Conservation (phyloP, 441 rosid species). For the Adansonia grandidieri region DNA sequence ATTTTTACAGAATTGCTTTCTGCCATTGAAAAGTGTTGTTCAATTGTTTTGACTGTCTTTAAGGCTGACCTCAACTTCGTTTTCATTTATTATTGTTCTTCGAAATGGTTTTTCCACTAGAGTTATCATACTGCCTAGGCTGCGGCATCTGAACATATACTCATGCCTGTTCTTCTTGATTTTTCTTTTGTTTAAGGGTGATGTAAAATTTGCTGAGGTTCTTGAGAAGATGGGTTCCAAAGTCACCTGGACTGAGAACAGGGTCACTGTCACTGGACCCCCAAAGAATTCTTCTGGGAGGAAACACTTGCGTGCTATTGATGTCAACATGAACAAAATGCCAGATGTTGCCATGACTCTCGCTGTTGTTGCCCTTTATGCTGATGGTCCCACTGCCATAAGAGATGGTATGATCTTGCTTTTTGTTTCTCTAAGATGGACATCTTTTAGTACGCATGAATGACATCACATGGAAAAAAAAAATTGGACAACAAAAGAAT, state of each 20-base stretch:
- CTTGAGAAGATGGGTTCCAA: constrained; percentile 94
- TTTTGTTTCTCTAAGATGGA: too few relatives aligned
- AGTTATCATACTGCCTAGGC: background rate
- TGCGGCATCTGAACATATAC: constrained; percentile 17
- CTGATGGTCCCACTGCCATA: constrained; percentile 88
- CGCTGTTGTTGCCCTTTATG: constrained; percentile 93
- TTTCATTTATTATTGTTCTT: background rate
- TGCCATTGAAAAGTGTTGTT: constrained; percentile 11
- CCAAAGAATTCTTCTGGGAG: constrained; percentile 66
- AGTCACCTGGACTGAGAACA: constrained; percentile 88
- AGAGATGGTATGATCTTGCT: background rate
- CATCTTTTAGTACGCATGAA: background rate
- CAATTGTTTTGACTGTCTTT: background rate
- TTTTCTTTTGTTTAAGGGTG: constrained; percentile 55
- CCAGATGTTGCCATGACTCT: constrained; percentile 99
- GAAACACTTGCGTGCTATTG: constrained; percentile 76
- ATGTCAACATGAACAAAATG: constrained; percentile 99
- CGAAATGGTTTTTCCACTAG: background rate
- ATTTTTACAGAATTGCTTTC: too few relatives aligned
- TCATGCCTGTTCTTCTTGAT: constrained; percentile 14
- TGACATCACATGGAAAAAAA: background rate
- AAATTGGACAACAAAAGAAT: background rate
- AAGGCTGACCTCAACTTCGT: too few relatives aligned
- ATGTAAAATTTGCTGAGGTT: constrained; percentile 91
- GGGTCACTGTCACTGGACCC: constrained; percentile 90